Conservation (phyloP, 345 rosid genomes). For the Excoecaria agallocha region DNA sequence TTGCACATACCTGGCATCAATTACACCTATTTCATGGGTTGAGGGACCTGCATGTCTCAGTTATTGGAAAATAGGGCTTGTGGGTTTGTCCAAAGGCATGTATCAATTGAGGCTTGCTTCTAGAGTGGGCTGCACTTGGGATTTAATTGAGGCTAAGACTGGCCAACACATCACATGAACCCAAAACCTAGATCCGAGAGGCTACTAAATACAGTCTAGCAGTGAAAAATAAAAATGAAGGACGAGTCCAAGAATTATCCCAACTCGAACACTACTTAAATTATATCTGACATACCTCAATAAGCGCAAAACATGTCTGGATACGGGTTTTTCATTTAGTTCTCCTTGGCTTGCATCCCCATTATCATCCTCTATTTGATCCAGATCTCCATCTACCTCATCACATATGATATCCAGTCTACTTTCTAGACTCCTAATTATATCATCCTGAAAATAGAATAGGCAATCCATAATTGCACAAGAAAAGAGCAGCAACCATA, state of each 20-base stretch:
- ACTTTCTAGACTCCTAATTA: constrained; percentile 77
- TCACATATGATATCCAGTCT: constrained; percentile 82
- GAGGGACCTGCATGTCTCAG: background rate
- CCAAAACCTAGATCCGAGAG: background rate
- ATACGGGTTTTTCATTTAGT: constrained; percentile 32
- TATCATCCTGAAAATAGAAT: constrained; percentile 60
- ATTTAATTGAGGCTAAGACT: background rate
- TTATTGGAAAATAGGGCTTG: background rate
- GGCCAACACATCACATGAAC: background rate
- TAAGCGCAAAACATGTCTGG: constrained; percentile 41
- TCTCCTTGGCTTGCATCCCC: constrained; percentile 30
- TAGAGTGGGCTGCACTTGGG: background rate
- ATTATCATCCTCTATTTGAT: constrained; percentile 26
- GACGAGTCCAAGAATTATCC: background rate
- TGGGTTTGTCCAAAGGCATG: background rate
- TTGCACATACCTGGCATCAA: too few species aligned
- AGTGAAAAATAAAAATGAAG: background rate
- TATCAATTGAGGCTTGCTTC: background rate
- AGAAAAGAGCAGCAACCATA: constrained; percentile 6
- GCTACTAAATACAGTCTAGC: background rate
- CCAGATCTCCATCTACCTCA: constrained; percentile 59
- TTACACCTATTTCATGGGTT: background rate
- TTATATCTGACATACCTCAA: constrained; percentile 48
- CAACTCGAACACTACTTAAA: background rate
- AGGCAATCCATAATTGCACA: background rate